These are phyloP conservation scores for Plasmopara halstedii DNA, from an alignment of 352 stramenopile genomes.

Conservation along the genomic window DNA sequence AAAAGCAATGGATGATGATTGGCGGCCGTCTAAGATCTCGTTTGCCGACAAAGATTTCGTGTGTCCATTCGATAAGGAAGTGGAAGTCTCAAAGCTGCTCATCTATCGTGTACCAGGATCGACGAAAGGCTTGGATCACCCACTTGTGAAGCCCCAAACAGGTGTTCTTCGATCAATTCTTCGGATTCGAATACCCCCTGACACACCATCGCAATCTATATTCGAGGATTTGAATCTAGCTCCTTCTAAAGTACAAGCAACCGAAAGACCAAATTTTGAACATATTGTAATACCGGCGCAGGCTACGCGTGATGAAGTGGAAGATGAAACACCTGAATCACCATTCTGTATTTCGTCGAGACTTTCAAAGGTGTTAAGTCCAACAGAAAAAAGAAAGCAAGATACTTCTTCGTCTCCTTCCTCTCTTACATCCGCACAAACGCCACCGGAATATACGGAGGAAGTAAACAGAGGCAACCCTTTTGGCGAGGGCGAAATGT, in stretches of 20 bases:
- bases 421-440: conserved; percentile 19
- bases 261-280: conserved; percentile 9
- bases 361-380: conserved; percentile 22
- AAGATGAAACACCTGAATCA: conserved; percentile 13
- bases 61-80: conserved; percentile 28
- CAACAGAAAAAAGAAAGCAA: conserved; percentile 25
- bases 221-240: not conserved
- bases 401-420: conserved; percentile 15
- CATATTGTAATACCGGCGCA: conserved; percentile 10
- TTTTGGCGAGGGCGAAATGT: not conserved
- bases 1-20: conserved; percentile 13
- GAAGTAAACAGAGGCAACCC: conserved; percentile 6
- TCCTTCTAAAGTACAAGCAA: conserved; percentile 17
- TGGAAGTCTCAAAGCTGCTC: conserved; percentile 30
- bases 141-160: conserved; percentile 4
- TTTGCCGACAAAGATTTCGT: conserved; percentile 14
- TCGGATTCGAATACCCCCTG: conserved; percentile 8
- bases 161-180: conserved; percentile 23
- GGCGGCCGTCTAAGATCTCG: conserved; percentile 24
- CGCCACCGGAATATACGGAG: conserved; percentile 21
- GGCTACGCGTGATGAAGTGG: conserved; percentile 1
- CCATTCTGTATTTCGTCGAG: conserved; percentile 19
- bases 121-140: conserved; percentile 10
- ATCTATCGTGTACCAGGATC: conserved; percentile 13
- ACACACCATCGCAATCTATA: not conserved